Evolutionary conservation across 257 asterid genomes (phyloP).

Genomic region (Sherardia arvensis): DNA sequence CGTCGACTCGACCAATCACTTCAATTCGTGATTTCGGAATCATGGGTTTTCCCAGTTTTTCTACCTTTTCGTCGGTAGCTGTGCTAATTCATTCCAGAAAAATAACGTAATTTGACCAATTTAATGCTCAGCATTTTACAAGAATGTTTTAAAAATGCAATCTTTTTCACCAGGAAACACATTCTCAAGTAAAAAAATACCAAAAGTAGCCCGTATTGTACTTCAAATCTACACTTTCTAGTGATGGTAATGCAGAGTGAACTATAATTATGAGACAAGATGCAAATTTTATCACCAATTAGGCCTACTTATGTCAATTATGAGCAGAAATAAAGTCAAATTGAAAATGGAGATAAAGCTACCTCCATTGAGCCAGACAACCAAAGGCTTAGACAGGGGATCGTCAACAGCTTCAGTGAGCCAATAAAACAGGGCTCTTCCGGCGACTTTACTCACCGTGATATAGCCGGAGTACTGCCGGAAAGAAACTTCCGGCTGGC

Average conservation of each 20-base stretch:
- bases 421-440: conserved; percentile 89
- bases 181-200: too few relatives aligned
- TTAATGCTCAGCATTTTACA: background rate
- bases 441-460: conserved; percentile 58
- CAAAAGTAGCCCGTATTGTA: too few relatives aligned
- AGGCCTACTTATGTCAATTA: background rate
- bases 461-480: conserved; percentile 84
- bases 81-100: background rate
- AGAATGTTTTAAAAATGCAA: background rate
- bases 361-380: conserved; percentile 98
- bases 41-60: conserved; percentile 6
- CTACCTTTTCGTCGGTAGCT: conserved; percentile 1
- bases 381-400: conserved; percentile 53
- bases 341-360: background rate
- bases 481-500: conserved; percentile 74
- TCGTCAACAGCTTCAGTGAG: conserved; percentile 58
- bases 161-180: background rate
- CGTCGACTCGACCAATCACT: background rate
- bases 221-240: too few relatives aligned
- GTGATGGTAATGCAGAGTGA: too few relatives aligned
- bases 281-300: background rate
- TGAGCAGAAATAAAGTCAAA: background rate
- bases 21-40: conserved; percentile 7
- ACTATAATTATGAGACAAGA: background rate
- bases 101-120: background rate